phyloP scores from a whole-genome alignment of 305 asterid genomes.

The Ilex paraguariensis region DNA sequence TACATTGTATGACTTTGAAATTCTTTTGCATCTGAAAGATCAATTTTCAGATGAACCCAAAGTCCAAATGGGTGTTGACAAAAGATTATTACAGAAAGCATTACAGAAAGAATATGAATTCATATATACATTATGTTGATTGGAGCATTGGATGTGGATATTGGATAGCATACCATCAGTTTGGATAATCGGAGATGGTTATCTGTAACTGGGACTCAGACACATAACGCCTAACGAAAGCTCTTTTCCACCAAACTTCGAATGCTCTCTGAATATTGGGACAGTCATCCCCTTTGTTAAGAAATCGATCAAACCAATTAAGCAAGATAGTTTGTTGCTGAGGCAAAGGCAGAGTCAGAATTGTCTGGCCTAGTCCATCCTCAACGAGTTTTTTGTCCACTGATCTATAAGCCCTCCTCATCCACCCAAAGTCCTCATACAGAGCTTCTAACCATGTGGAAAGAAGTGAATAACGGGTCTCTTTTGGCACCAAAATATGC shows the following conservation, averaged over 20 bases:
- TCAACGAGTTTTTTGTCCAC: slow-evolving; percentile 69
- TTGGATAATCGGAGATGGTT: slow-evolving; percentile 50
- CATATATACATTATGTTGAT: too few relatives aligned
- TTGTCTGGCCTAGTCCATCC: slow-evolving; percentile 76
- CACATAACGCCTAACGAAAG: slow-evolving; percentile 56
- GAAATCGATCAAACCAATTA: slow-evolving; percentile 78
- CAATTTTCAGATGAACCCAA: too few relatives aligned
- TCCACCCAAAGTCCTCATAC: slow-evolving; percentile 88
- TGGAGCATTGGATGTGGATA: slow-evolving; percentile 1
- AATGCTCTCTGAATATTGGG: slow-evolving; percentile 88
- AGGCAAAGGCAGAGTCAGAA: slow-evolving; percentile 67
- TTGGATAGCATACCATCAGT: slow-evolving; percentile 28
- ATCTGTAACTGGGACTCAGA: slow-evolving; percentile 59
- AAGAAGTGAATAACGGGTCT: slow-evolving; percentile 49
- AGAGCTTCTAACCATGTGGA: slow-evolving; percentile 88
- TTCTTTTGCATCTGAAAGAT: too few relatives aligned
- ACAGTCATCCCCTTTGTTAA: slow-evolving; percentile 79
- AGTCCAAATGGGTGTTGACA: too few relatives aligned
- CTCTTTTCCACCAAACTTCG: slow-evolving; percentile 93
- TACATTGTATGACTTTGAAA: too few relatives aligned
- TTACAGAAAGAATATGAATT: too few relatives aligned
- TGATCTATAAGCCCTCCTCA: slow-evolving; percentile 62
- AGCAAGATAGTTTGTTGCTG: slow-evolving; percentile 69
- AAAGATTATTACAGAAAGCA: too few relatives aligned
- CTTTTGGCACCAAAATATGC: slow-evolving; percentile 59